Percentiles rank a stretch among this genome's conserved stretches.
phyloP scores from a whole-genome alignment of 345 rosid species.

The Melaleuca alternifolia region DNA sequence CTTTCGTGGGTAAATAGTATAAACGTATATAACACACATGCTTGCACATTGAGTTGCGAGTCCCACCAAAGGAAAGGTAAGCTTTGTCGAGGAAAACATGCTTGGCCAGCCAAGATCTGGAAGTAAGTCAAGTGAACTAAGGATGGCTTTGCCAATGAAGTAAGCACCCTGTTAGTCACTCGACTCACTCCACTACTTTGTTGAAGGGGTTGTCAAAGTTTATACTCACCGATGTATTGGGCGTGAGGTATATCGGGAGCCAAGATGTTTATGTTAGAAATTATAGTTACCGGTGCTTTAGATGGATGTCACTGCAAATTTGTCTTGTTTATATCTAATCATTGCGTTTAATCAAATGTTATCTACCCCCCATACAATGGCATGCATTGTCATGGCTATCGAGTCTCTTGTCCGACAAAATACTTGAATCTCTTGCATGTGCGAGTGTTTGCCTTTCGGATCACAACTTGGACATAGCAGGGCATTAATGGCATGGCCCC shows the following conservation, averaged over 20 bases:
- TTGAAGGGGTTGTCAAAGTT: neutral
- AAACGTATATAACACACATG: neutral
- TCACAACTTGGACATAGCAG: neutral
- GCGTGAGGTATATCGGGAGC: neutral
- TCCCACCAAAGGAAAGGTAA: neutral
- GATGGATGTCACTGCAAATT: neutral
- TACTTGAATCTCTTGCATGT: neutral
- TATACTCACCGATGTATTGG: fast-evolving
- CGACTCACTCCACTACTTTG: neutral
- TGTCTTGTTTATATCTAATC: neutral
- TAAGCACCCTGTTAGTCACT: neutral
- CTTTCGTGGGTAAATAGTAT: neutral
- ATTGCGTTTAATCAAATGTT: fast-evolving
- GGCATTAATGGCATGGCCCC: neutral
- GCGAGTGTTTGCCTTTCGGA: neutral
- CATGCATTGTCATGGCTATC: neutral
- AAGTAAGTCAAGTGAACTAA: neutral
- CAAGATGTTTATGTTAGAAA: neutral
- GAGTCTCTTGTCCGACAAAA: neutral
- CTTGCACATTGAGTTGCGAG: neutral
- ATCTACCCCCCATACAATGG: neutral
- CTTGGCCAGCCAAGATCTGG: neutral
- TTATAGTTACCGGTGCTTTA: neutral
- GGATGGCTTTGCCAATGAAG: neutral
- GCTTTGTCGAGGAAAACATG: neutral